These are phyloP conservation scores for Paspalum notatum DNA, from an alignment of 176 grass and related monocot species.

Conservation along the genomic window DNA sequence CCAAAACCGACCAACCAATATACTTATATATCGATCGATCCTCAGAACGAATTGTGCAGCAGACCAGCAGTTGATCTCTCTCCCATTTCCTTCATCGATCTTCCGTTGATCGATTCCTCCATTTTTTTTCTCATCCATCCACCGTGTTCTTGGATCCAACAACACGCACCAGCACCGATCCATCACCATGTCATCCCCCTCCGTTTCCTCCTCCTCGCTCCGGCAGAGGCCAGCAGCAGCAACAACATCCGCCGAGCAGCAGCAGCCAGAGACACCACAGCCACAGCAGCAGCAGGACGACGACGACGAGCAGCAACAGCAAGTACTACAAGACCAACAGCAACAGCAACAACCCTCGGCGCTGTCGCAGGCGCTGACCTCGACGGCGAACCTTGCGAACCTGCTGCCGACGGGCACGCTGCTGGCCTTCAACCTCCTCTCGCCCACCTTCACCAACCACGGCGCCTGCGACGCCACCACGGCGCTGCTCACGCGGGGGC, in stretches of 20 bases:
- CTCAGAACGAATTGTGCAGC: too few species aligned
- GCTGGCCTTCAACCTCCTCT: constrained; percentile 82
- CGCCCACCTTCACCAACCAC: constrained; percentile 79
- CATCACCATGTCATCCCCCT: constrained; percentile 14
- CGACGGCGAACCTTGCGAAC: constrained; percentile 70
- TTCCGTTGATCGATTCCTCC: too few species aligned
- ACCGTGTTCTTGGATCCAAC: too few species aligned
- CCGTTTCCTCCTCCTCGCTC: constrained; percentile 27
- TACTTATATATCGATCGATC: too few species aligned
- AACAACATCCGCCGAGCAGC: background rate
- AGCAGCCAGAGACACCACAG: background rate
- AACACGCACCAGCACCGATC: background rate
- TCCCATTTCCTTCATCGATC: too few species aligned
- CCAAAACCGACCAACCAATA: too few species aligned
- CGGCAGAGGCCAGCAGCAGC: background rate
- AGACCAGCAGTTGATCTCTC: too few species aligned
- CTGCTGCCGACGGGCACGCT: constrained; percentile 84
- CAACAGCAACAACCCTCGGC: constrained; percentile 4
- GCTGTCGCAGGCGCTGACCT: constrained; percentile 60
- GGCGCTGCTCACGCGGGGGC: constrained; percentile 37
- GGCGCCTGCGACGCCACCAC: constrained; percentile 73
- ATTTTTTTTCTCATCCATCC: too few species aligned
- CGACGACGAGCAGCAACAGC: background rate
- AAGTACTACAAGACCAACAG: background rate
- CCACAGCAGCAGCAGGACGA: background rate